Percentiles rank a stretch among this genome's conserved stretches.
Conservation (phyloP, 805 yeast genomes). For the Cyberlindnera xishuangbannaensis region DNA sequence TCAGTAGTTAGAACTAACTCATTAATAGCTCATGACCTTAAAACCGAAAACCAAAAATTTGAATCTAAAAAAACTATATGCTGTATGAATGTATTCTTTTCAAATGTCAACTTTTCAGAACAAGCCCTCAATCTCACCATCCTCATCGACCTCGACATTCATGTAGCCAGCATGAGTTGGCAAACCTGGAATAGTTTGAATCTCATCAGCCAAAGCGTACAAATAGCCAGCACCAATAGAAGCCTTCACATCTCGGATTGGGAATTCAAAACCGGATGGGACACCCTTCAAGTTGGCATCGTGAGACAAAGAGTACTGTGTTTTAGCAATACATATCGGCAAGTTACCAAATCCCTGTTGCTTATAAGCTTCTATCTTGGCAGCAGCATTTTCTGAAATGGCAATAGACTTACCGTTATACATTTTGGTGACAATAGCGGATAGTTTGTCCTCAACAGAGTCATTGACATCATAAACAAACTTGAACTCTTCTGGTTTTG, state of each 20-base stretch:
- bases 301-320: constrained; percentile 79
- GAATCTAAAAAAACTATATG: too few species aligned
- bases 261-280: constrained; percentile 74
- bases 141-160: constrained; percentile 77
- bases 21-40: too few species aligned
- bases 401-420: constrained; percentile 74
- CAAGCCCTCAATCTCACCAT: constrained; percentile 79
- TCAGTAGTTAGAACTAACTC: too few species aligned
- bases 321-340: constrained; percentile 82
- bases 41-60: too few species aligned
- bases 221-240: constrained; percentile 81
- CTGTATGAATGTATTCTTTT: too few species aligned
- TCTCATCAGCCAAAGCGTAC: constrained; percentile 81
- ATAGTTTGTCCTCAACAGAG: constrained; percentile 63
- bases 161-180: constrained; percentile 83
- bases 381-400: constrained; percentile 61
- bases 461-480: constrained; percentile 59
- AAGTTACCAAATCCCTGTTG: constrained; percentile 71
- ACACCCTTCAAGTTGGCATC: constrained; percentile 81
- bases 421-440: constrained; percentile 65
- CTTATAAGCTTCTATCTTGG: constrained; percentile 62
- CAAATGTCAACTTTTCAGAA: too few species aligned
- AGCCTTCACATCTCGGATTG: constrained; percentile 74
- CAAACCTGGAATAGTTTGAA: constrained; percentile 81
- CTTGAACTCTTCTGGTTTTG: constrained; percentile 34